Conservation (phyloP, 2,329 filamentous ascomycete species). For the Phyllosticta citrichinensis region DNA sequence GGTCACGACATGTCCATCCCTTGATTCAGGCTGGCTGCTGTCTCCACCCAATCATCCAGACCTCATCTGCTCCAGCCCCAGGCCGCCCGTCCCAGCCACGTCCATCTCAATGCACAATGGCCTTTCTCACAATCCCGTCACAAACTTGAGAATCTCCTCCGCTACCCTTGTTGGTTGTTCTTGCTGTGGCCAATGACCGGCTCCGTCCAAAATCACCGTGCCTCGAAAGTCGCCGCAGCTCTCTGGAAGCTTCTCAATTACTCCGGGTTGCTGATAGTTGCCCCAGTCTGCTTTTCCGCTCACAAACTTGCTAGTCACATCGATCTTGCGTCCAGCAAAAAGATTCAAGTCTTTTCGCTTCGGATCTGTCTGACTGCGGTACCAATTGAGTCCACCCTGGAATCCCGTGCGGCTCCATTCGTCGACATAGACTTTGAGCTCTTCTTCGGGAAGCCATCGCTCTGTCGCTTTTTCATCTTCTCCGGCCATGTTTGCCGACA, state of each 20-base stretch:
- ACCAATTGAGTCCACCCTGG: slow-evolving; percentile 59
- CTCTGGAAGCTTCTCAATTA: slow-evolving; percentile 46
- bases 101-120: background rate
- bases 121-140: slow-evolving; percentile 12
- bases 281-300: slow-evolving; percentile 56
- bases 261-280: slow-evolving; percentile 56
- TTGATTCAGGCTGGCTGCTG: background rate
- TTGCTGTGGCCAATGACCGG: slow-evolving; percentile 63
- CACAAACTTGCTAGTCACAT: slow-evolving; percentile 53
- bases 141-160: slow-evolving; percentile 37
- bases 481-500: slow-evolving; percentile 44
- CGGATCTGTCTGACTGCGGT: slow-evolving; percentile 48
- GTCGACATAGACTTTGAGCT: slow-evolving; percentile 48
- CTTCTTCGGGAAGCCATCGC: slow-evolving; percentile 48
- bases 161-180: slow-evolving; percentile 49
- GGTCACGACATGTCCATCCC: background rate
- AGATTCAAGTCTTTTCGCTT: slow-evolving; percentile 44
- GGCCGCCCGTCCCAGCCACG: background rate
- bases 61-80: background rate
- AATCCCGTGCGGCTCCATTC: slow-evolving; percentile 56
- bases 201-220: slow-evolving; percentile 44
- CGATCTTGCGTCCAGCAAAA: slow-evolving; percentile 51
- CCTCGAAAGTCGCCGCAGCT: slow-evolving; percentile 46
- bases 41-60: background rate
- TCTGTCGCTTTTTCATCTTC: slow-evolving; percentile 39